Base-by-base conservation (phyloP, 2,329 filamentous ascomycete genomes). In the Helminthosporium solani region DNA sequence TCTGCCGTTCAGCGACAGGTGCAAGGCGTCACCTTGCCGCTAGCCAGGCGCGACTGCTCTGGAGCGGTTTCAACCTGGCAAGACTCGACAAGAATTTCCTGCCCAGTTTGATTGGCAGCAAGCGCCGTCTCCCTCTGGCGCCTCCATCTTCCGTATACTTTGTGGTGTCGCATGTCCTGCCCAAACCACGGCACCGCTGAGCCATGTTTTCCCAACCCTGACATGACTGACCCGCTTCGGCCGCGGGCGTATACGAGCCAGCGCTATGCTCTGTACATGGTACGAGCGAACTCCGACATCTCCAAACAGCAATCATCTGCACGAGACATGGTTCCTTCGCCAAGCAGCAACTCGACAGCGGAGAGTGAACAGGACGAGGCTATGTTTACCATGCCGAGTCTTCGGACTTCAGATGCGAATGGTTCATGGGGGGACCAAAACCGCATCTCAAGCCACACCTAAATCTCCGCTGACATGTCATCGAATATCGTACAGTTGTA, bases 401-500 rank as follows among this genome's bases (percentile, higher is more conserved):
- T 25, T 38, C 35, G 35, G 35, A 38, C 35, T 38, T 38, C 16
- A 27, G 21, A 21, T 15, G 14, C 9, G 20, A 9, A 27, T 5
- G 20, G 35, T n/a, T 23, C n/a, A n/a, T n/a, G n/a, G n/a, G n/a
- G 35, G 20, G 15, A 25, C 9, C 19, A 12, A 38, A 2, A 25
- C 2, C 7, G n/a, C 25, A 12, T 23, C 16, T n/a, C 20, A 23
- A 25, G 35, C 35, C 19, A 38, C 23, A 5, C 15, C 8, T n/a
- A 19, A 40, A 40, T 40, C 25, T 40, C 38, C 23, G 38, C 25
- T 40, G 12, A 40, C 38, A 12, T 19, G 25, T 12, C 15, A 18
- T 31, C 28, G 6, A 31, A 27, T 27, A 27, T 27, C 12, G 25
- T 27, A 27, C n/a, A n/a, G n/a, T n/a, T n/a, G n/a, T n/a, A n/a